Conservation (phyloP, 2,329 filamentous ascomycete genomes). For the Rosellinia necatrix region DNA sequence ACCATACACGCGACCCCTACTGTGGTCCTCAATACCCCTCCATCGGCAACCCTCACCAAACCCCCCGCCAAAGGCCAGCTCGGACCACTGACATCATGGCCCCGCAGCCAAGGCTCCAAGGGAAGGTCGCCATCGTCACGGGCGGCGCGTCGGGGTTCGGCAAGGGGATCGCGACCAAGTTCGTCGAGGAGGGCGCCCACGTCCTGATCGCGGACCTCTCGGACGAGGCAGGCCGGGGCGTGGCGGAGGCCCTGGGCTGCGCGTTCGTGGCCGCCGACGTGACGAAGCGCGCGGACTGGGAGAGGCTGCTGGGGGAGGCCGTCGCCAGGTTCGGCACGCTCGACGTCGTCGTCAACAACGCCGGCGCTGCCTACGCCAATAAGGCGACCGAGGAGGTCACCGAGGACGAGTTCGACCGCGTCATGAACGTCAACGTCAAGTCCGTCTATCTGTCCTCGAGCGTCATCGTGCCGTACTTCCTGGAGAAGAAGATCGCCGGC, state of each 20-base stretch:
- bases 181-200: conserved; percentile 62
- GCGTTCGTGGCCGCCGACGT: conserved; percentile 54
- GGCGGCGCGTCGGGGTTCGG: conserved; percentile 68
- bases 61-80: background rate
- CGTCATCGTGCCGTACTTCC: conserved; percentile 64
- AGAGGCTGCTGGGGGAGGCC: conserved; percentile 50
- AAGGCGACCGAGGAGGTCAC: conserved; percentile 68
- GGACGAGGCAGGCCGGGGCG: conserved; percentile 52
- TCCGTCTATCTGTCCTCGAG: conserved; percentile 65
- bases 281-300: conserved; percentile 58
- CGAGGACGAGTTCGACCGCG: conserved; percentile 67
- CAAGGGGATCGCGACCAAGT: conserved; percentile 63
- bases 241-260: conserved; percentile 51
- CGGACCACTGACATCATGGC: conserved; percentile 16
- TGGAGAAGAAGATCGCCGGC: conserved; percentile 58
- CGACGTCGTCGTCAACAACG: conserved; percentile 66
- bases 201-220: conserved; percentile 68
- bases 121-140: conserved; percentile 51
- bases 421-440: conserved; percentile 72
- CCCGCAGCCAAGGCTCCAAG: conserved; percentile 42
- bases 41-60: too few relatives aligned
- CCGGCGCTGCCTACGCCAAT: conserved; percentile 62
- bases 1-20: too few relatives aligned
- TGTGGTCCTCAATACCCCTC: too few relatives aligned
- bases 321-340: conserved; percentile 54